These are phyloP conservation scores for Komagataella kurtzmanii DNA, from an alignment of 805 yeast genomes.

Conservation along the genomic window DNA sequence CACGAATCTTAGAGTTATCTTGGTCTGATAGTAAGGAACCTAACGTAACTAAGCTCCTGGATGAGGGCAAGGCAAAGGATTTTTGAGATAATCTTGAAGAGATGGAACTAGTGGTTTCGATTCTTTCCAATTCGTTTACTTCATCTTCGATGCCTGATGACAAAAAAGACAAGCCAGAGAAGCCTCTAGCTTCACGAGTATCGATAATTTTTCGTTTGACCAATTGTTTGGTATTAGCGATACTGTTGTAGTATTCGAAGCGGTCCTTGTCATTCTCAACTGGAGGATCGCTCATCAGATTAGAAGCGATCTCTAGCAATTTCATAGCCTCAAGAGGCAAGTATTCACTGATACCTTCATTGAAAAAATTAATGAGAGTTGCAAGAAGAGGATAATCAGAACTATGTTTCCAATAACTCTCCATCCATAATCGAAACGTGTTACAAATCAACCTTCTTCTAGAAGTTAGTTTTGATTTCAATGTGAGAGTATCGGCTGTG, in stretches of 20 bases:
- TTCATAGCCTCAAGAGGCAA: constrained; percentile 56
- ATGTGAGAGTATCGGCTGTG: constrained; percentile 7
- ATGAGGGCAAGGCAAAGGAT: background rate
- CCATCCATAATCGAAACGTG: constrained; percentile 75
- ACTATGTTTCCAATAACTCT: constrained; percentile 72
- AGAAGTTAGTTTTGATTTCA: constrained; percentile 33
- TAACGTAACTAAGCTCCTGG: background rate
- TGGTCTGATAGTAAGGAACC: background rate
- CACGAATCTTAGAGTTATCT: background rate
- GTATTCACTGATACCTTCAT: constrained; percentile 51
- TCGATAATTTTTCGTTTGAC: constrained; percentile 32
- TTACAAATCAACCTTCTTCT: constrained; percentile 57
- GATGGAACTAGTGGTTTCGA: background rate
- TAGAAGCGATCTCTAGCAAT: constrained; percentile 50
- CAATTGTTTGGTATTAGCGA: constrained; percentile 29
- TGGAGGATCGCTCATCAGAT: constrained; percentile 40
- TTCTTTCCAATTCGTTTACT: constrained; percentile 1
- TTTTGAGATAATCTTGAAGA: background rate
- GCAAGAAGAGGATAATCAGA: constrained; percentile 49
- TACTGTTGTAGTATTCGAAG: constrained; percentile 18
- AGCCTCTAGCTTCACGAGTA: background rate
- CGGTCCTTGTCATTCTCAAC: constrained; percentile 22
- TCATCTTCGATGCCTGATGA: constrained; percentile 4
- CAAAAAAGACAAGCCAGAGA: background rate
- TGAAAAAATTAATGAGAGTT: constrained; percentile 63